These are phyloP conservation scores for Teratosphaeria zuluensis DNA, from an alignment of 2,329 filamentous ascomycete species.

Conservation along the genomic window DNA sequence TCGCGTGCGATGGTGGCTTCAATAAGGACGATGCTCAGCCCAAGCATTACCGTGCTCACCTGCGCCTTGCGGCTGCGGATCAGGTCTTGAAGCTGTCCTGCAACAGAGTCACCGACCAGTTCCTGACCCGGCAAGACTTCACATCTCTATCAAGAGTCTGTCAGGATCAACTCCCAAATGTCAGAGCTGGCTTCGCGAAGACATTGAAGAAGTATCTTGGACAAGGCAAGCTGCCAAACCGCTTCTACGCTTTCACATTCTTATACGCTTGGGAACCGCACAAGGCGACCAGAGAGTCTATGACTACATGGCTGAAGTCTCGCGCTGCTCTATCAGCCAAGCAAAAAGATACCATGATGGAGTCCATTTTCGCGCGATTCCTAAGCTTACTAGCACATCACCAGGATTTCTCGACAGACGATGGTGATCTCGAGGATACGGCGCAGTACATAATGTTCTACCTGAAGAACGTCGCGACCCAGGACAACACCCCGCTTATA, in stretches of 20 bases:
- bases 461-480: conserved; percentile 68
- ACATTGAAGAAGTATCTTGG: conserved; percentile 88
- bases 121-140: conserved; percentile 65
- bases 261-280: conserved; percentile 84
- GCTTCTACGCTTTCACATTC: conserved; percentile 87
- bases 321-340: conserved; percentile 57
- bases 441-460: conserved; percentile 87
- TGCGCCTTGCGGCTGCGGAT: conserved; percentile 73
- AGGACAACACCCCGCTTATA: conserved; percentile 79
- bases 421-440: conserved; percentile 67
- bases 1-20: conserved; percentile 69
- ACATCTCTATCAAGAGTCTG: conserved; percentile 70
- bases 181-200: conserved; percentile 69
- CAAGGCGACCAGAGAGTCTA: conserved; percentile 59
- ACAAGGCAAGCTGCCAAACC: conserved; percentile 55
- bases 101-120: conserved; percentile 62
- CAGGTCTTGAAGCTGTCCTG: conserved; percentile 74
- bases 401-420: conserved; percentile 65
- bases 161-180: conserved; percentile 65
- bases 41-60: conserved; percentile 64
- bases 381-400: conserved; percentile 87
- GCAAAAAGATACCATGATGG: conserved; percentile 53
- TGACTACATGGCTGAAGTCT: conserved; percentile 82
- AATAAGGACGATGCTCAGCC: conserved; percentile 67
- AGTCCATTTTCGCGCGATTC: conserved; percentile 70